These are phyloP conservation scores for Xylaria sp. DNA, from an alignment of 2,329 filamentous ascomycete genomes.

Conservation along the genomic window DNA sequence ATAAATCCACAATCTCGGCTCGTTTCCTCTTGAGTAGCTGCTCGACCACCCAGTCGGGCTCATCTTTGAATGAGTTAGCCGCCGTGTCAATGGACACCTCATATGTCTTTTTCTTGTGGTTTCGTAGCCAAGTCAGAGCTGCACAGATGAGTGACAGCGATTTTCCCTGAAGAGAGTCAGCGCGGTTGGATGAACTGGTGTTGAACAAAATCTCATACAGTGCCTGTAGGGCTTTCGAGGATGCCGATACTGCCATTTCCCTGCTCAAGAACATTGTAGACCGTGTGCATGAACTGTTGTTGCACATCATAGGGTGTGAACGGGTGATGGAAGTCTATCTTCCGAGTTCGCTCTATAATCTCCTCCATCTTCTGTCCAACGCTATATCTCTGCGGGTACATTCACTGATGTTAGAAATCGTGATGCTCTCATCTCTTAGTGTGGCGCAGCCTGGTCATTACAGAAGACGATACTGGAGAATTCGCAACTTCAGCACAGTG, in stretches of 20 bases:
- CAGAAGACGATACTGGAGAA: not conserved
- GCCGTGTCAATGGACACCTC: slow-evolving; percentile 62
- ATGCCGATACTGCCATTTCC: slow-evolving; percentile 82
- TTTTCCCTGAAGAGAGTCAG: slow-evolving; percentile 71
- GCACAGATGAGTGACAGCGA: slow-evolving; percentile 91
- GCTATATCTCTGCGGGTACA: not conserved
- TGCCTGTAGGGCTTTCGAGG: slow-evolving; percentile 92
- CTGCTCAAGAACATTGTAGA: slow-evolving; percentile 79
- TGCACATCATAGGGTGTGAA: slow-evolving; percentile 90
- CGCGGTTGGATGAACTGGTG: not conserved
- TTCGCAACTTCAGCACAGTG: not conserved
- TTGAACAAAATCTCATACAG: slow-evolving; percentile 51
- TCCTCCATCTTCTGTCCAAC: slow-evolving; percentile 38
- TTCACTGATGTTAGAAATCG: not conserved
- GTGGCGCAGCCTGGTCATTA: not conserved
- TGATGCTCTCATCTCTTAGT: not conserved
- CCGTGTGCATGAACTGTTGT: slow-evolving; percentile 83
- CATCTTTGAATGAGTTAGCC: slow-evolving; percentile 65
- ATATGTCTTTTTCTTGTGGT: slow-evolving; percentile 73
- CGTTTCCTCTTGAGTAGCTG: slow-evolving; percentile 76
- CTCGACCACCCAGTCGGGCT: slow-evolving; percentile 86
- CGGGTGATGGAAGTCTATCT: slow-evolving; percentile 81
- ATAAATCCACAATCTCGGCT: slow-evolving; percentile 71
- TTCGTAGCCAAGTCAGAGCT: slow-evolving; percentile 88
- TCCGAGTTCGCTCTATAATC: slow-evolving; percentile 42